Conservation (phyloP, 768 basidiomycete species). For the Boletus vermiculosoides region DNA sequence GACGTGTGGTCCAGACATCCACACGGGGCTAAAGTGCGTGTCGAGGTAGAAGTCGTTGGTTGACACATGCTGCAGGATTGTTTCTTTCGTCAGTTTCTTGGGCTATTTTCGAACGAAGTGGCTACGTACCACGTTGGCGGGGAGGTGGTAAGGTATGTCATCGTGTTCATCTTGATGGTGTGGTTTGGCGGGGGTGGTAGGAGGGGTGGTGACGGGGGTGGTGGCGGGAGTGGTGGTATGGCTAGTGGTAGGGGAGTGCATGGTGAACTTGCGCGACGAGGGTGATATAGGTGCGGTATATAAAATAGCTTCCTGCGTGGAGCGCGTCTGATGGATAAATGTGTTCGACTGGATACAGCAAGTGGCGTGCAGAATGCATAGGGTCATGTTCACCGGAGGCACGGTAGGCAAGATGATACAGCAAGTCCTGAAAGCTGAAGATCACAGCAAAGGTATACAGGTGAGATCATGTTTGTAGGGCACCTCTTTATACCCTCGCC, state of each 20-base stretch:
- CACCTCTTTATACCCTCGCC: background rate
- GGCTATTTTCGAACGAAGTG: too few species aligned
- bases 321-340: background rate
- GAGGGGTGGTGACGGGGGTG: background rate
- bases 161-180: background rate
- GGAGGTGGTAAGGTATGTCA: background rate
- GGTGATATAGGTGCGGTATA: background rate
- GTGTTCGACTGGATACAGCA: background rate
- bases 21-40: constrained; percentile 40
- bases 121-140: background rate
- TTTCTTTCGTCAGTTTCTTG: background rate
- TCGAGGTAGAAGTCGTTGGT: constrained; percentile 47
- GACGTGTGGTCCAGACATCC: constrained; percentile 27
- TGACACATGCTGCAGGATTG: background rate
- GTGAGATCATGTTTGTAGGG: background rate
- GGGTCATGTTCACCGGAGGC: background rate
- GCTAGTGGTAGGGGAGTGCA: background rate
- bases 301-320: background rate
- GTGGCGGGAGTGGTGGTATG: background rate
- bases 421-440: background rate
- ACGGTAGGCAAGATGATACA: background rate
- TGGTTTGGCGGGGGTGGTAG: background rate
- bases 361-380: background rate
- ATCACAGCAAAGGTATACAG: background rate
- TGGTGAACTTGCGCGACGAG: background rate